These are phyloP conservation scores for Kwoniella botswanensis DNA, from an alignment of 768 basidiomycete species.

Conservation along the genomic window DNA sequence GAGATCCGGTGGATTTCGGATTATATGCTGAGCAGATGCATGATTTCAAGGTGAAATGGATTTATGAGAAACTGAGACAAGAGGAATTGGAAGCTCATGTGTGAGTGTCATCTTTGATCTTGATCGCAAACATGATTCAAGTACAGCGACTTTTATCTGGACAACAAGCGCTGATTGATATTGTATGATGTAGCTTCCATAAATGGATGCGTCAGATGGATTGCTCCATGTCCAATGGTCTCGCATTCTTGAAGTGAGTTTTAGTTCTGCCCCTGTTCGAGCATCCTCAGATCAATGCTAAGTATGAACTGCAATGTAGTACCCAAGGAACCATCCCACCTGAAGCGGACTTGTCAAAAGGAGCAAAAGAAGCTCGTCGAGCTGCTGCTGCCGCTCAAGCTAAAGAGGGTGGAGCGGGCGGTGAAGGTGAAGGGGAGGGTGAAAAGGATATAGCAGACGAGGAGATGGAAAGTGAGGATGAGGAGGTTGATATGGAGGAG, in stretches of 20 bases:
- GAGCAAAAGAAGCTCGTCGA: conserved; percentile 55
- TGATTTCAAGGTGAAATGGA: conserved; percentile 79
- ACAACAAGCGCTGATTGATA: background rate
- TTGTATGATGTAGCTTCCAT: conserved; percentile 35
- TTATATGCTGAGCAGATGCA: conserved; percentile 71
- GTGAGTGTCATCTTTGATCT: conserved; percentile 62
- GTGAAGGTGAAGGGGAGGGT: conserved; percentile 44
- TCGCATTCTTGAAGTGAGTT: conserved; percentile 84
- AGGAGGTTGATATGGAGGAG: conserved; percentile 62
- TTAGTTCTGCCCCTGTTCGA: background rate
- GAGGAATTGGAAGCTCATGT: conserved; percentile 79
- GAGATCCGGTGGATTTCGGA: conserved; percentile 61
- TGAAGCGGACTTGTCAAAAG: conserved; percentile 68
- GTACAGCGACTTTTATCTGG: background rate
- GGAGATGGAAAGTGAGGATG: conserved; percentile 55
- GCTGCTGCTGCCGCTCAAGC: conserved; percentile 16
- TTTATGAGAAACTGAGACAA: conserved; percentile 83
- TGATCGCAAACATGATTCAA: background rate
- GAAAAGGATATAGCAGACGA: conserved; percentile 62
- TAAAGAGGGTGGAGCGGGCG: conserved; percentile 18
- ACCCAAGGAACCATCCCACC: conserved; percentile 76
- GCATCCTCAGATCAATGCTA: background rate
- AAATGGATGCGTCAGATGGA: conserved; percentile 54
- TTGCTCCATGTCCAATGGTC: conserved; percentile 24
- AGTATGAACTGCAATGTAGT: conserved; percentile 58